Evolutionary conservation across 805 yeast species (phyloP), one percentile per base, ranked within the genome.

Genomic region (Martiniozyma abietophila): DNA sequence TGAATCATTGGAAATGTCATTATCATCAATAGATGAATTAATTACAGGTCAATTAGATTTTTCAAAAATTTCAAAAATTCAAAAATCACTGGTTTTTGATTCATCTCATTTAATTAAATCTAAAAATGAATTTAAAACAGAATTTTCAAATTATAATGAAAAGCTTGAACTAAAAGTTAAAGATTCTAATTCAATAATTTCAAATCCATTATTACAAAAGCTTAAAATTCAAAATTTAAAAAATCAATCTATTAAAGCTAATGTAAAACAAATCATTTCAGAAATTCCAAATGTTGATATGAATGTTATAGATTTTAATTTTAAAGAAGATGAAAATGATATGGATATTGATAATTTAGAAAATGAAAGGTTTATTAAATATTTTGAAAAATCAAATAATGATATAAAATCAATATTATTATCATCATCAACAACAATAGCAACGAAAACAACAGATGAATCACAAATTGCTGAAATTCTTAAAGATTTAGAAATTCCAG

Each of bases 201-300:
- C 27, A 7, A 41, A 41, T 12, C 33, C 41, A 7, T 33, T 38
- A 11, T 21, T 38, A n/a, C 16, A 35, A 15, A 38, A 38, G 24
- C 18, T 20, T 8, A 36, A 38, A 35, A 38, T 43, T 3, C 49
- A 47, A 34, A 35, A 39, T 25, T 33, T 44, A 25, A 38, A 42
- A 28, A 50, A 51, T 28, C 35, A 36, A 15, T 23, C 27, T 4
- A 24, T 39, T 22, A 39, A 38, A 26, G 36, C 40, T 19, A 38
- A 46, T 34, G 41, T 49, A 4, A 26, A 38, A 12, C 35, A 30
- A 22, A 32, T 42, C n/a, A 25, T 50, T 6, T 23, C 36, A 8
- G 41, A 42, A 12, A 33, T 53, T 9, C 56, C 55, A 0, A 47
- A 43, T 11, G 27, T 52, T 17, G 39, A 44, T 19, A 22, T 47